Base-by-base conservation (phyloP, 148 eudicot genomes). In the Camellia granthamiana region DNA sequence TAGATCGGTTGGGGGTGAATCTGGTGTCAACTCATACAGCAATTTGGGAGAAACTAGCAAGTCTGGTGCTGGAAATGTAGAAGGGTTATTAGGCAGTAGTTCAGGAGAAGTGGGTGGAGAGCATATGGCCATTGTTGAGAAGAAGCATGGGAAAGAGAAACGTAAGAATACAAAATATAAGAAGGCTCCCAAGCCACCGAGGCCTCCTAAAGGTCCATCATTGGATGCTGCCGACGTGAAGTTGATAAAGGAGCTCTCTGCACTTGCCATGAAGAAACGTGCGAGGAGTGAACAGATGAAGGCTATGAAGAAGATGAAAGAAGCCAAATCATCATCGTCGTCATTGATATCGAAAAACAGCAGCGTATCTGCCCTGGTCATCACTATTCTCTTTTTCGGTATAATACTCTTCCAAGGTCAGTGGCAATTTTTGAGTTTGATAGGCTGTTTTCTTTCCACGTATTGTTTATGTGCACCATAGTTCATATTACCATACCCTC, bases 141-240 rank as follows among this genome's bases (percentile, higher is more conserved):
- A 89, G 83, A 81, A 81, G 52, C 79, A 66, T 78, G 66, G 66
- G 46, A 83, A 86, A 69, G 94, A 87, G 81, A 85, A 83, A 74
- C 77, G 77, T 5, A 90, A 88, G 77, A 88, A 81, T 67, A 64
- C 75, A 11, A 86, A 83, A 66, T 68, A 74, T 52, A 91, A 85
- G 78, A 94, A 85, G 77, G 86, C 92, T 56, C 54, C 91, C 10
- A 94, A 92, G 83, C 97, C 97, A 3, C 97, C 97, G 16, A 86
- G 95, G 38, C 95, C 92, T 76, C 97, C 95, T 65, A 91, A 85
- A 79, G 93, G 91, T 54, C 95, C 94, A 13, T 75, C 83, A n/a
- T 65, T 94, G 85, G 86, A 78, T 81, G 86, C 85, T 55, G 74
- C 88, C 64, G 94, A 92, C 74, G 62, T 91, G 66, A 89, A 88